Conservation (phyloP, 2,329 filamentous ascomycete genomes). For the Paecilomyces variotii region DNA sequence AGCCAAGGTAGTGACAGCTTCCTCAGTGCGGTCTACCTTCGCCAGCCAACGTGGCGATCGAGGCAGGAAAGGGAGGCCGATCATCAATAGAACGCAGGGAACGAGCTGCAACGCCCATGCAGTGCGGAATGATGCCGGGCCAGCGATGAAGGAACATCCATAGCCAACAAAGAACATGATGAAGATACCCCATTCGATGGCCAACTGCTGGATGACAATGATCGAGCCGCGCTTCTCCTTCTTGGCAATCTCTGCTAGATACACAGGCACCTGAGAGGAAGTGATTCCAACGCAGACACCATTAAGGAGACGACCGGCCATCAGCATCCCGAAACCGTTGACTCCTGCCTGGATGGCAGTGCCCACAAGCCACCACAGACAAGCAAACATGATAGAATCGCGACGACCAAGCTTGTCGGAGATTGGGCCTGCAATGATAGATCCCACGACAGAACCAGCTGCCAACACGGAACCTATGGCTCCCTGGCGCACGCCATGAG, state of each 20-base stretch:
- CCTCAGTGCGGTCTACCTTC: conserved; percentile 38
- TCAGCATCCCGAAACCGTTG: conserved; percentile 32
- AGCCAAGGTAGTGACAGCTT: conserved; percentile 38
- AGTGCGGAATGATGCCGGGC: conserved; percentile 36
- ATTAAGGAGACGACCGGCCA: conserved; percentile 19
- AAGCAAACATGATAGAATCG: conserved; percentile 41
- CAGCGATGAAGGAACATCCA: conserved; percentile 36
- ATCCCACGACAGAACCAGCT: conserved; percentile 42
- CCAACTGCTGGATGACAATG: conserved; percentile 26
- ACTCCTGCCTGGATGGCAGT: conserved; percentile 35
- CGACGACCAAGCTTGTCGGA: conserved; percentile 43
- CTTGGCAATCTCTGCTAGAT: conserved; percentile 27
- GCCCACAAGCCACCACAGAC: conserved; percentile 42
- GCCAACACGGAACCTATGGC: conserved; percentile 44
- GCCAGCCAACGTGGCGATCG: conserved; percentile 43
- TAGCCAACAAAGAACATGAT: conserved; percentile 44
- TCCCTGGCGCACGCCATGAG: conserved; percentile 40
- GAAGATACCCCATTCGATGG: conserved; percentile 38
- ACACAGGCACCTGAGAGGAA: conserved; percentile 30
- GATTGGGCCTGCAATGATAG: conserved; percentile 37
- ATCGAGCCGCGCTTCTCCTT: conserved; percentile 26
- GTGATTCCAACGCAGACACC: conserved; percentile 27
- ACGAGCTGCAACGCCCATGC: conserved; percentile 42
- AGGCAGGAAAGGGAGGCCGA: conserved; percentile 40
- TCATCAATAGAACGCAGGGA: conserved; percentile 37